Evolutionary conservation across 2,329 filamentous ascomycete genomes (phyloP).

Genomic region (Fusarium sp.): DNA sequence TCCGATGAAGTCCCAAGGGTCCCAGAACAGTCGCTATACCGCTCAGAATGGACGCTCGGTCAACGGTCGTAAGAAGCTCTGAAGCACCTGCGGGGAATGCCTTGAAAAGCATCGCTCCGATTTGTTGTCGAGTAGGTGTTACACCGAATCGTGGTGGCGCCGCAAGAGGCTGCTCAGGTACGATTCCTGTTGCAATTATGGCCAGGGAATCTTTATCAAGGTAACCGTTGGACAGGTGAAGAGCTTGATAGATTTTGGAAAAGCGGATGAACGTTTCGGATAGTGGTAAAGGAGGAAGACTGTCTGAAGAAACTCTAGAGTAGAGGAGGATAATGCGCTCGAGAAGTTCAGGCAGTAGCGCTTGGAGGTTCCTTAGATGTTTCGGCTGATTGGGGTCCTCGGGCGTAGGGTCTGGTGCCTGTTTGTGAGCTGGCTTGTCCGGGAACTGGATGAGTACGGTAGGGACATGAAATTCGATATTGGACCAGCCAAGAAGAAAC

Average conservation of each 20-base stretch:
- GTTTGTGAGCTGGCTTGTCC: constrained; percentile 57
- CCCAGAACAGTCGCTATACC: constrained; percentile 90
- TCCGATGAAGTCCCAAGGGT: constrained; percentile 81
- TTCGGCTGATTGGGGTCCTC: constrained; percentile 60
- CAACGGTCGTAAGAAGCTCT: constrained; percentile 76
- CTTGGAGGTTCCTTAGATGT: constrained; percentile 65
- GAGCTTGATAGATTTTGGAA: constrained; percentile 73
- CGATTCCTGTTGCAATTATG: constrained; percentile 72
- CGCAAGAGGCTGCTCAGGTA: constrained; percentile 62
- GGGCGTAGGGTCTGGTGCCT: constrained; percentile 42
- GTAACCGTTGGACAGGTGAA: constrained; percentile 73
- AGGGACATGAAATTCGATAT: constrained; percentile 83
- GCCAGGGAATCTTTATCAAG: constrained; percentile 70
- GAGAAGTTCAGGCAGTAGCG: constrained; percentile 76
- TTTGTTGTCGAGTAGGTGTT: constrained; percentile 69
- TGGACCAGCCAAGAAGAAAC: constrained; percentile 84
- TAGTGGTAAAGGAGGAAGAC: constrained; percentile 75
- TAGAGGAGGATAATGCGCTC: constrained; percentile 82
- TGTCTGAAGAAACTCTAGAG: constrained; percentile 75
- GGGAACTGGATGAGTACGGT: constrained; percentile 63
- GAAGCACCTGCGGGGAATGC: constrained; percentile 76
- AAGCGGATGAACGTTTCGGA: constrained; percentile 81
- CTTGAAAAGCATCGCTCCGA: constrained; percentile 72
- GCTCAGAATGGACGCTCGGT: constrained; percentile 82
- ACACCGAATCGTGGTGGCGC: constrained; percentile 68